Percentiles rank a stretch among this genome's conserved stretches.
These are phyloP conservation scores for Oryza nivara DNA, from an alignment of 176 grass and related monocot genomes.

Conservation along the genomic window DNA sequence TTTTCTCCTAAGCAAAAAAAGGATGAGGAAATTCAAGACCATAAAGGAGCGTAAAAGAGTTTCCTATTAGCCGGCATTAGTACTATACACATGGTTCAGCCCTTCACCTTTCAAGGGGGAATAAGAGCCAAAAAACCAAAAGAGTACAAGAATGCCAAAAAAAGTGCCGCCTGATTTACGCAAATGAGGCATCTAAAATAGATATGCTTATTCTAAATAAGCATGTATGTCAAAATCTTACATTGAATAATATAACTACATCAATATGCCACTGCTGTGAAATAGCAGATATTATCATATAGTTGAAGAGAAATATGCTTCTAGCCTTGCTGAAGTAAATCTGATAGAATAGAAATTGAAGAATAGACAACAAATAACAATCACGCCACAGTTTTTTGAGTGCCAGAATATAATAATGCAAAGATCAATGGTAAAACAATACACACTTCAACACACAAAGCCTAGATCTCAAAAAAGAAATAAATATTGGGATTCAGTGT, in stretches of 20 bases:
- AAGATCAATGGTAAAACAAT: neutral
- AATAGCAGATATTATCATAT: neutral
- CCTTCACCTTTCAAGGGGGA: neutral
- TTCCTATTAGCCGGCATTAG: neutral
- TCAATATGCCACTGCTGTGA: neutral
- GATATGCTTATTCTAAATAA: neutral
- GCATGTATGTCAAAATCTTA: neutral
- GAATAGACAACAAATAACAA: conserved; percentile 8
- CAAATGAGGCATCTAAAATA: too few species aligned
- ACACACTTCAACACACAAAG: neutral
- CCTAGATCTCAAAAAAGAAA: neutral
- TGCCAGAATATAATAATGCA: neutral
- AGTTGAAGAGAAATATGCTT: conserved; percentile 3
- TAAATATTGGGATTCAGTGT: neutral
- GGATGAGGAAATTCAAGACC: conserved; percentile 1
- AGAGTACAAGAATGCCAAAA: neutral
- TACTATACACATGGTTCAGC: conserved; percentile 1
- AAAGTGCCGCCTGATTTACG: neutral
- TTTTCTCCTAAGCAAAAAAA: neutral
- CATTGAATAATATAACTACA: neutral
- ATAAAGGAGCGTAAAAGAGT: neutral
- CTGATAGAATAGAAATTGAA: neutral
- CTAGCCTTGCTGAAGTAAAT: neutral
- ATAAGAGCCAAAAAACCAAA: neutral
- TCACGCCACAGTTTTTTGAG: neutral